A percentile compares a stretch with the other conserved stretches of the same genome.
These are phyloP conservation scores for Mycena capillaripes DNA, from an alignment of 768 basidiomycete genomes.

Conservation along the genomic window DNA sequence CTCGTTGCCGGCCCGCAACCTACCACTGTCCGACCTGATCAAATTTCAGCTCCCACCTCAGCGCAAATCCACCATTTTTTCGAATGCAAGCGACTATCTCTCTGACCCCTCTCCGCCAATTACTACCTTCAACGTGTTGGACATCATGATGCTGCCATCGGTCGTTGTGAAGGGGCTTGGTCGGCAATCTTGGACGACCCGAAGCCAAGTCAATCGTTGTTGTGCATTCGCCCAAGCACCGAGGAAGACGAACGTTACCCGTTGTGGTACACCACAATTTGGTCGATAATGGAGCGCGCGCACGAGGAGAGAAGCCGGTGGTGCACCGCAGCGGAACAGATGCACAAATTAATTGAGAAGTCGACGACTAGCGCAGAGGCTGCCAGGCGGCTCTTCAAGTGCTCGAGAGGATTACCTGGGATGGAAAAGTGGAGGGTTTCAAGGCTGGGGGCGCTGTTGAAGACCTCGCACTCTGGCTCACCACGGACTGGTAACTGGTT, in stretches of 20 bases:
- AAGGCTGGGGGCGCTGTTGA: background rate
- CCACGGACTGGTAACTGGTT: constrained; percentile 24
- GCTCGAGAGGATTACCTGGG: constrained; percentile 4
- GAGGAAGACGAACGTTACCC: constrained; percentile 1
- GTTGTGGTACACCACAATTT: background rate
- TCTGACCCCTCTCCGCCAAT: constrained; percentile 3
- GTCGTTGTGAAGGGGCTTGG: constrained; percentile 16
- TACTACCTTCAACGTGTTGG: background rate
- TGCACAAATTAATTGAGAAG: background rate
- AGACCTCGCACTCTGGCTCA: constrained; percentile 21
- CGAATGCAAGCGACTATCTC: constrained; percentile 5
- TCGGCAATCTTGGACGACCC: background rate
- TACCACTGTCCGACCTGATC: too few relatives aligned
- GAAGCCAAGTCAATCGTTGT: too few relatives aligned
- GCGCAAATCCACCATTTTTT: constrained; percentile 8
- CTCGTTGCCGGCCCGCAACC: too few relatives aligned
- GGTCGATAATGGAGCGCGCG: background rate
- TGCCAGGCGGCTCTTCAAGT: background rate
- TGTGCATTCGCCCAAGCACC: too few relatives aligned
- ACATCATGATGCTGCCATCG: constrained; percentile 2
- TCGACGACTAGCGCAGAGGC: background rate
- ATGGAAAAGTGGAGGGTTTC: constrained; percentile 8
- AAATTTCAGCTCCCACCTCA: constrained; percentile 18
- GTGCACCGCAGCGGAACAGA: background rate
- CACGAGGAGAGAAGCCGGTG: constrained; percentile 1